Conservation (phyloP, 2,329 filamentous ascomycete genomes). For the Didymella sp. region DNA sequence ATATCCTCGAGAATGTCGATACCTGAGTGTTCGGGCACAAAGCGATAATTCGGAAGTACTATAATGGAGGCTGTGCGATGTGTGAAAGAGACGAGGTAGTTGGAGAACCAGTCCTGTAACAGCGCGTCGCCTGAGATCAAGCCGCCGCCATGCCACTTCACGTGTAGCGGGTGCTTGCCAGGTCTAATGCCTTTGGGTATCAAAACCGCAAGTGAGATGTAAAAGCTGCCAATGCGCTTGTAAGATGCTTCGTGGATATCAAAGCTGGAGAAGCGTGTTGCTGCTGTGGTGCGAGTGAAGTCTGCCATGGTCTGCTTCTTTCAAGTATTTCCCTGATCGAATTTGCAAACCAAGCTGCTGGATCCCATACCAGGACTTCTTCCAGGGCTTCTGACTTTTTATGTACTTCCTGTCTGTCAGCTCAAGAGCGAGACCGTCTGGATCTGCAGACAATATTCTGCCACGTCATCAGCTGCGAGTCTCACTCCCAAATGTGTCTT, state of each 20-base stretch:
- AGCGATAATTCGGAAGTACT: slow-evolving; percentile 55
- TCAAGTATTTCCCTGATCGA: background rate
- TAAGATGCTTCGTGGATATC: slow-evolving; percentile 45
- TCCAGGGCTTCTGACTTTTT: background rate
- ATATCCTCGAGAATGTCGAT: slow-evolving; percentile 55
- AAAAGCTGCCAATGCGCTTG: slow-evolving; percentile 43
- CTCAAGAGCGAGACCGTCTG: background rate
- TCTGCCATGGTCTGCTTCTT: background rate
- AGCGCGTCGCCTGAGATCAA: slow-evolving; percentile 31
- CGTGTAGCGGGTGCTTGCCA: slow-evolving; percentile 36
- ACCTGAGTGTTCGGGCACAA: slow-evolving; percentile 55
- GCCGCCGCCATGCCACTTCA: slow-evolving; percentile 52
- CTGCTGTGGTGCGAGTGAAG: slow-evolving; percentile 9
- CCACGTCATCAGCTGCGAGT: background rate
- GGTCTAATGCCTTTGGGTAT: slow-evolving; percentile 37
- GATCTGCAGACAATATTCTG: background rate
- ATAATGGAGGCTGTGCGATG: slow-evolving; percentile 50
- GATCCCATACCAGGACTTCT: background rate
- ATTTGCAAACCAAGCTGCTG: background rate
- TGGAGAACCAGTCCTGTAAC: slow-evolving; percentile 19
- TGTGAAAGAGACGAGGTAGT: slow-evolving; percentile 45
- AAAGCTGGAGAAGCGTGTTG: slow-evolving; percentile 39
- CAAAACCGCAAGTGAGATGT: slow-evolving; percentile 40
- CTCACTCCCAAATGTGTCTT: background rate
- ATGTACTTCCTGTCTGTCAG: background rate